These are phyloP conservation scores for Catenaria anguillulae DNA, from an alignment of 371 early-diverging fungal species.

Conservation along the genomic window DNA sequence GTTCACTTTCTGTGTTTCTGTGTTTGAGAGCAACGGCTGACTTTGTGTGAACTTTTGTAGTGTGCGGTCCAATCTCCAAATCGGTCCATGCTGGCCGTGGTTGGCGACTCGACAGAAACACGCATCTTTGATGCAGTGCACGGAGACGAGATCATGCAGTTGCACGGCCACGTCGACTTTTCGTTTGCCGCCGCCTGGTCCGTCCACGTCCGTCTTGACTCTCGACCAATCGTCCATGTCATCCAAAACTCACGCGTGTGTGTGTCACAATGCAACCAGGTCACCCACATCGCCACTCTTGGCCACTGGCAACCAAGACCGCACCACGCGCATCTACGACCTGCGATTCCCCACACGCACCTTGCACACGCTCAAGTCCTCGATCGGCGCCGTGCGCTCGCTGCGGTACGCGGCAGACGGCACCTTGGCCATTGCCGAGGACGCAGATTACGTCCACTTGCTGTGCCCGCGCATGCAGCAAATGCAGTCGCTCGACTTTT, in stretches of 20 bases:
- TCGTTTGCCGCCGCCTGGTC: slow-evolving; percentile 73
- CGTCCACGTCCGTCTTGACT: no score
- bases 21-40: background rate
- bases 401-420: slow-evolving; percentile 53
- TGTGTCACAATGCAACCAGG: background rate
- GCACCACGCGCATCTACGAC: slow-evolving; percentile 44
- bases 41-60: slow-evolving; percentile 21
- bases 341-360: slow-evolving; percentile 41
- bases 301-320: slow-evolving; percentile 73
- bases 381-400: slow-evolving; percentile 59
- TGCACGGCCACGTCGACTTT: slow-evolving; percentile 54
- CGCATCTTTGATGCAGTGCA: slow-evolving; percentile 38
- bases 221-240: background rate
- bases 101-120: slow-evolving; percentile 50
- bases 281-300: slow-evolving; percentile 46
- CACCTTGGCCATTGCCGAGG: slow-evolving; percentile 46
- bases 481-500: slow-evolving; percentile 60
- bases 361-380: slow-evolving; percentile 39
- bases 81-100: slow-evolving; percentile 47
- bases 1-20: background rate
- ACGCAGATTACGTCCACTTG: slow-evolving; percentile 27
- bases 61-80: slow-evolving; percentile 51
- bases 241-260: background rate
- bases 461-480: slow-evolving; percentile 41
- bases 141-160: slow-evolving; percentile 26